Evolutionary conservation across 768 basidiomycete species (phyloP), one percentile per base, ranked within the genome.

Genomic region (Boletus insuetus): DNA sequence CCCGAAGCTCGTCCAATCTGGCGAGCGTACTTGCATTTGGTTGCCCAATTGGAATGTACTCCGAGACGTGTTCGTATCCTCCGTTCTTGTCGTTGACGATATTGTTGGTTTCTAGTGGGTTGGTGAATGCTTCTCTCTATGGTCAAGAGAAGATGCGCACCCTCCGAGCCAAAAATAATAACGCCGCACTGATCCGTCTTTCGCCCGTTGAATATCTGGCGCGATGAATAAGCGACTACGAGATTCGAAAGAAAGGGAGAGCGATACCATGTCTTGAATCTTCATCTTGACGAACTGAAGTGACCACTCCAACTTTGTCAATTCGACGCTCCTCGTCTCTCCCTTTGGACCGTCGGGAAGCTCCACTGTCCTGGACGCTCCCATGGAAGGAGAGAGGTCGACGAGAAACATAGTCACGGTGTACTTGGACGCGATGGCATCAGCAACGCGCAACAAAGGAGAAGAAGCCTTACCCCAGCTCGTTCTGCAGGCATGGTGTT

Each of bases 131-230:
- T 20, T 41, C 6, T 8, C 5, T n/a, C 4, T 19, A 9, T 26
- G 20, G 9, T 20, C 14, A 22, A n/a, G n/a, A 26, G 2, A 42
- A 12, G 24, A 31, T 12, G 46, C 63, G 48, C 29, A 82, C 93
- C 82, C 69, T 91, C 85, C 3, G 87, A 83, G n/a, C 92, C 95
- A 64, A 93, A 94, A 3, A 87, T 72, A 45, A 97, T 80, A 29
- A 98, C 82, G n/a, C 93, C 91, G 67, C 93, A 92, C 66, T 92
- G 86, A 66, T 96, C 95, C 11, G 95, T 98, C 76, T 96, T 97
- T 40, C 95, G 80, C 14, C 87, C 90, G 60, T 89, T 84, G 66
- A 86, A 94, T 60, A 98, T 94, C 95, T 98, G 53, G 24, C 31
- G 22, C 12, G 4, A 1, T n/a, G 38, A 5, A 14, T 39, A 19